Evolutionary conservation across 768 basidiomycete genomes (phyloP), one percentile per base, ranked within the genome.

Genomic region (Boletus bicolor): DNA sequence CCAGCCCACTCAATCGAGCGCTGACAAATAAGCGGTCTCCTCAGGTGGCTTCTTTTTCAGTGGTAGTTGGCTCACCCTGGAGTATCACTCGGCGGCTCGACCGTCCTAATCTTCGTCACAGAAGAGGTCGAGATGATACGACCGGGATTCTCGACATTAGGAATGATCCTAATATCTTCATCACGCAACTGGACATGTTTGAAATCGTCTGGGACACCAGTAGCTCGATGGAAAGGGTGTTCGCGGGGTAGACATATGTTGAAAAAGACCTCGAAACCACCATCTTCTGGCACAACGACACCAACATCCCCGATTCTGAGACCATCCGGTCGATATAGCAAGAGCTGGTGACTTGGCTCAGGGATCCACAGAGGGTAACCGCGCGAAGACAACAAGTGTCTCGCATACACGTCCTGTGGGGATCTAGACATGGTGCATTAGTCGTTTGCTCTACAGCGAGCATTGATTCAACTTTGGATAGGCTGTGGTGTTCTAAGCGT

Each of bases 341-440:
- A 62, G 5, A 72, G 48, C 7, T 52, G 36, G 10, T 51, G 44
- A 44, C 64, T 60, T 0, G 70, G 68, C 9, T 69, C 65, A 0
- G 74, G 73, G n/a, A 60, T 62, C 70, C 68, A 74, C 2, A 74
- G 59, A 7, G 72, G 73, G 48, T 68, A 69, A 0, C 74, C 75
- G 24, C 68, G 65, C 0, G 57, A 43, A 5, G 51, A 47, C 21
- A 46, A 32, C 38, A 61, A 47, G 15, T 49, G 35, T 34, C 56
- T 56, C 2, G 62, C 56, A 55, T 72, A 71, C 1, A 59, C 46
- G 4, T 57, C 52, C 17, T 60, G 63, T 3, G 58, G 58, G 0
- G 53, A 42, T 24, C 15, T 52, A 12, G 44, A 9, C 51, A 49
- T 57, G 50, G 37, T n/a, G 21, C 11, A 19, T 28, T 21, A 28